phyloP scores from a whole-genome alignment of 2,329 filamentous ascomycete species.

The Rhinocladiella mackenziei region DNA sequence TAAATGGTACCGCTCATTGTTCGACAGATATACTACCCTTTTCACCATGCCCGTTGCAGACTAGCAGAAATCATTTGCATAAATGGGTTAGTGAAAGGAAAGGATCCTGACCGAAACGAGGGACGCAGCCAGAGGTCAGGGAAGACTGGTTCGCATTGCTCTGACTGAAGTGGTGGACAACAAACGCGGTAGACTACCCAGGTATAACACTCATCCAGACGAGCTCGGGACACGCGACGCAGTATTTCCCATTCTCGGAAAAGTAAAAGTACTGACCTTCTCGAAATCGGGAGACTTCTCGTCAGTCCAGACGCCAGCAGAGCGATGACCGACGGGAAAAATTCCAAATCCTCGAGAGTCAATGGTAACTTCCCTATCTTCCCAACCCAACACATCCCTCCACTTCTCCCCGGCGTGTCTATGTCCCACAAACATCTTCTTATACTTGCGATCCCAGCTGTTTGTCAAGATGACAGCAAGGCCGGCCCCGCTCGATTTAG shows the following conservation, averaged over 20 bases:
- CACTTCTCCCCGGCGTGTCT: conserved; percentile 58
- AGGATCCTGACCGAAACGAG: too few relatives aligned
- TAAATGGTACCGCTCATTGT: too few relatives aligned
- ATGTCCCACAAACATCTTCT: conserved; percentile 61
- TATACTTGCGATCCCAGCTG: conserved; percentile 38
- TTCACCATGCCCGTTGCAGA: too few relatives aligned
- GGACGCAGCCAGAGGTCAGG: too few relatives aligned
- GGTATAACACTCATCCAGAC: conserved; percentile 77
- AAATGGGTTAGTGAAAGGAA: too few relatives aligned
- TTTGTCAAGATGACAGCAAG: conserved; percentile 58
- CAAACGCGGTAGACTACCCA: too few relatives aligned
- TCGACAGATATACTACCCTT: too few relatives aligned
- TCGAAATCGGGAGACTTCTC: conserved; percentile 19
- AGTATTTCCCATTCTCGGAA: conserved; percentile 12
- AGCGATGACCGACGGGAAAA: conserved; percentile 54
- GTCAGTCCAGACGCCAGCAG: conserved; percentile 55
- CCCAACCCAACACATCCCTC: conserved; percentile 59
- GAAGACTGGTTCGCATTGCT: too few relatives aligned
- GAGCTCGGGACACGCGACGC: conserved; percentile 5
- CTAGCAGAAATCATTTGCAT: too few relatives aligned
- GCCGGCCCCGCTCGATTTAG: conserved; percentile 36
- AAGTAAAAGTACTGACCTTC: conserved; percentile 15
- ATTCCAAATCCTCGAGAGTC: conserved; percentile 56
- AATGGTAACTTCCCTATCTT: conserved; percentile 54
- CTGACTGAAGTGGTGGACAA: too few relatives aligned